A percentile compares a stretch with the other conserved stretches of the same genome.
phyloP scores from a whole-genome alignment of 2,329 filamentous ascomycete species.

The Fusarium caatingaense region DNA sequence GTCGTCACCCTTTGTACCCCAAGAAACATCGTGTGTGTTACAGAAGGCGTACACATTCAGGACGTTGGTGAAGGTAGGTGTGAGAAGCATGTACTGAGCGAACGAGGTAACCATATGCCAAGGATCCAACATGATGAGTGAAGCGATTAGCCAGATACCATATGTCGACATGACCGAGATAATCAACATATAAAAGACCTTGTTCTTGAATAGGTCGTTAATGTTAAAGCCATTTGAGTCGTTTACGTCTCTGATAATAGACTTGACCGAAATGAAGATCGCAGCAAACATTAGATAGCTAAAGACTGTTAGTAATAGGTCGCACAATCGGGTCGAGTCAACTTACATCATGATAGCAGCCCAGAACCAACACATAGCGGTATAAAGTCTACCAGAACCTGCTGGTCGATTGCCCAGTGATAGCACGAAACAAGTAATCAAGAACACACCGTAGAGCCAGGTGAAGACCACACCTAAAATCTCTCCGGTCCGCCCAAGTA shows the following conservation, averaged over 20 bases:
- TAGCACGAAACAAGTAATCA: slow-evolving; percentile 95
- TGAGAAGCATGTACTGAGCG: slow-evolving; percentile 92
- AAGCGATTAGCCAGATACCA: slow-evolving; percentile 90
- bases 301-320: slow-evolving; percentile 37
- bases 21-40: slow-evolving; percentile 98
- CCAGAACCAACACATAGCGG: slow-evolving; percentile 99
- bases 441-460: slow-evolving; percentile 92
- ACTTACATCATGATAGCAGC: slow-evolving; percentile 89
- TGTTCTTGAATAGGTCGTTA: slow-evolving; percentile 82
- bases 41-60: slow-evolving; percentile 99
- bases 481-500: slow-evolving; percentile 81
- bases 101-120: slow-evolving; percentile 99
- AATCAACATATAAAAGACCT: slow-evolving; percentile 92
- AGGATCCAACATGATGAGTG: slow-evolving; percentile 94
- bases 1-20: slow-evolving; percentile 98
- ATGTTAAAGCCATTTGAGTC: slow-evolving; percentile 74
- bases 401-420: slow-evolving; percentile 94
- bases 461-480: slow-evolving; percentile 92
- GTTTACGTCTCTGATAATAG: slow-evolving; percentile 78
- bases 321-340: neutral
- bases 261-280: slow-evolving; percentile 90
- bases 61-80: slow-evolving; percentile 97
- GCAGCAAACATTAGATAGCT: slow-evolving; percentile 95
- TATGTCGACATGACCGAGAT: slow-evolving; percentile 93
- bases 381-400: slow-evolving; percentile 92